Evolutionary conservation across 2,329 filamentous ascomycete species (phyloP), one percentile per base, ranked within the genome.

Genomic region (Colletotrichum navitas): DNA sequence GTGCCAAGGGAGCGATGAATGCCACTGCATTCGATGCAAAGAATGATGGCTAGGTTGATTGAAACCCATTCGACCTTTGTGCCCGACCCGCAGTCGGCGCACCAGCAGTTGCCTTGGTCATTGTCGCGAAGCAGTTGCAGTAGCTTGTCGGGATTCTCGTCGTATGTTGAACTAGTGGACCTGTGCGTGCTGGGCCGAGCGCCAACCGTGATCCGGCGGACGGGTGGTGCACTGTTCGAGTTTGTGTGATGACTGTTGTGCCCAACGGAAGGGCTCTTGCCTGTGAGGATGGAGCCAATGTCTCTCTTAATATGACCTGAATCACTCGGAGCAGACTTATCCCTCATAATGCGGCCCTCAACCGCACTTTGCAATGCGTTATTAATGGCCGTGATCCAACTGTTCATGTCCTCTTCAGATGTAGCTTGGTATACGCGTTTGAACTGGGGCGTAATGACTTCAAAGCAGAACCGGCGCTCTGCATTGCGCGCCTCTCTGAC

Each of bases 61-160:
- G 96, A 98, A 36, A 98, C 96, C 96, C 96, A 99, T 81, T 99
- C 96, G 29, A 97, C 95, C 83, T 98, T 98, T 78, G 91, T 89
- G 43, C 93, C 92, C 10, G 94, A 97, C 14, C 94, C 93, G 79
- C 96, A 99, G 80, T 99, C 96, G 21, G 96, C 96, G 79, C 96
- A 99, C 88, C 92, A 93, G 75, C 90, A 92, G 81, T 99, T 99
- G 51, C 94, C 95, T 77, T 97, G 93, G 78, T 99, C 96, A 61
- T 92, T 93, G 69, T 97, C 93, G 61, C 95, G 92, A 52, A 99
- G 89, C 79, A 92, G 91, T 79, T 97, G 94, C 6, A 99, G 87
- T 11, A 99, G 86, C 79, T 92, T 95, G 73, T 95, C 93, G 0
- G 94, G 93, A 73, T 93, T 92, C 55, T 97, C 94, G 63, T 97